phyloP scores from a whole-genome alignment of 1,139 yeast species.

The Scheffersomyces cryptocercus region DNA sequence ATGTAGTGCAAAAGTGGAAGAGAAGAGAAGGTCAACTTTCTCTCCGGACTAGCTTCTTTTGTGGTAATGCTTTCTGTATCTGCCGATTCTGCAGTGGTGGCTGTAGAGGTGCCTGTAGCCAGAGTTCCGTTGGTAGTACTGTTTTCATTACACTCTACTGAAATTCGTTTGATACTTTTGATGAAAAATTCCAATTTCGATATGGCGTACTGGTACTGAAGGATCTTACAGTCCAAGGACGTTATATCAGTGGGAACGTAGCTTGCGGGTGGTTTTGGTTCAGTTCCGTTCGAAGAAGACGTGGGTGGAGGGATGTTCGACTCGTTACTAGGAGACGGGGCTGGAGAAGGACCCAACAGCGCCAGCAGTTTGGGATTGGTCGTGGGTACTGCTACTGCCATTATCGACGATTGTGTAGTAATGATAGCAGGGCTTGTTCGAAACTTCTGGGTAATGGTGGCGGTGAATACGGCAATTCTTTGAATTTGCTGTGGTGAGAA shows the following conservation, averaged over 20 bases:
- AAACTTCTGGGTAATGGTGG: too few relatives aligned
- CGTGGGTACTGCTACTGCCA: too few relatives aligned
- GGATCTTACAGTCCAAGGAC: constrained; percentile 35
- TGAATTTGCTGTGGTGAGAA: too few relatives aligned
- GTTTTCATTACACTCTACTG: constrained; percentile 1
- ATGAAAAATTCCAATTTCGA: constrained; percentile 29
- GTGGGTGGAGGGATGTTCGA: too few relatives aligned
- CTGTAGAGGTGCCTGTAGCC: constrained; percentile 10
- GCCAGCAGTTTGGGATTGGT: background rate
- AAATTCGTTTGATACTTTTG: constrained; percentile 17
- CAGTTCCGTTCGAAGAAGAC: too few relatives aligned
- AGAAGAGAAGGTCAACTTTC: background rate
- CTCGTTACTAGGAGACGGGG: too few relatives aligned
- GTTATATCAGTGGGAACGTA: constrained; percentile 12
- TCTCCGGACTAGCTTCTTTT: background rate
- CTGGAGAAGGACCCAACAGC: background rate
- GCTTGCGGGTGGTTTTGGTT: too few relatives aligned
- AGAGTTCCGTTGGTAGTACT: background rate
- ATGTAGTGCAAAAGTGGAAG: constrained; percentile 39
- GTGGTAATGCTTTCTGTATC: background rate
- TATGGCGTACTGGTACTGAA: constrained; percentile 44
- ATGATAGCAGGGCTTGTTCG: too few relatives aligned
- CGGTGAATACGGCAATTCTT: too few relatives aligned
- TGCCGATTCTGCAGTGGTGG: constrained; percentile 7
- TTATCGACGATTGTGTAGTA: too few relatives aligned